phyloP scores from a whole-genome alignment of 495 filamentous ascomycete species.

The Neurospora sp. region DNA sequence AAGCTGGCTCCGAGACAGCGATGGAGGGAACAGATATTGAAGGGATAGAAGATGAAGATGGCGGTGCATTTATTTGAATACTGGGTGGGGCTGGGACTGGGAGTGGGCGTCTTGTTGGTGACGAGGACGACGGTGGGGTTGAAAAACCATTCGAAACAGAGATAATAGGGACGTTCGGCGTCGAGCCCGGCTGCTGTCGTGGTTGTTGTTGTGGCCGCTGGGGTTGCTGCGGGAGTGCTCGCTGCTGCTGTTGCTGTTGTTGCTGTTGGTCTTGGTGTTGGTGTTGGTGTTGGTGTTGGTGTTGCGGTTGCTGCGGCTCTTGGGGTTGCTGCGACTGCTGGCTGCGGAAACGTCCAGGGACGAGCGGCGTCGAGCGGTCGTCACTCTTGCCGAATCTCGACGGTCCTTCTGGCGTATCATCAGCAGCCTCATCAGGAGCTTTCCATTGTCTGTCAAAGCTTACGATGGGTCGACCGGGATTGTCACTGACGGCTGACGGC shows the following conservation, averaged over 20 bases:
- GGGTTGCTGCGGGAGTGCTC: too few relatives aligned
- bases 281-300: not conserved
- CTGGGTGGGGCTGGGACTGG: constrained; percentile 25
- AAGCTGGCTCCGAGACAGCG: constrained; percentile 31
- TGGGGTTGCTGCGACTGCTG: constrained; percentile 17
- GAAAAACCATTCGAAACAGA: constrained; percentile 42
- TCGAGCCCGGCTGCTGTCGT: constrained; percentile 10
- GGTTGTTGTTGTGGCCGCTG: not conserved
- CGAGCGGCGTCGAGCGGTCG: constrained; percentile 14
- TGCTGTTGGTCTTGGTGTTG: not conserved
- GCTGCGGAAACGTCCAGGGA: constrained; percentile 16
- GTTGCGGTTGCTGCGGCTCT: not conserved
- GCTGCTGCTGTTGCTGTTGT: not conserved
- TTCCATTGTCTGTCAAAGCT: constrained; percentile 82
- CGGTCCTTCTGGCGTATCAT: constrained; percentile 38
- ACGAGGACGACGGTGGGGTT: constrained; percentile 22
- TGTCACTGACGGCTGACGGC: constrained; percentile 78
- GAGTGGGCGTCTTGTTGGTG: constrained; percentile 21
- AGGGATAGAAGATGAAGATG: constrained; percentile 17
- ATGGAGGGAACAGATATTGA: constrained; percentile 31
- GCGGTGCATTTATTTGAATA: constrained; percentile 29
- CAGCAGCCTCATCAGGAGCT: constrained; percentile 49
- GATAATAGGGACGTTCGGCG: constrained; percentile 45
- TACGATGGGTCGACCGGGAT: constrained; percentile 78
- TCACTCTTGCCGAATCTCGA: constrained; percentile 14